A percentile compares a stretch with the other conserved stretches of the same genome.
Evolutionary conservation across 2,329 filamentous ascomycete genomes (phyloP).

Genomic region (Diplodia corticola): DNA sequence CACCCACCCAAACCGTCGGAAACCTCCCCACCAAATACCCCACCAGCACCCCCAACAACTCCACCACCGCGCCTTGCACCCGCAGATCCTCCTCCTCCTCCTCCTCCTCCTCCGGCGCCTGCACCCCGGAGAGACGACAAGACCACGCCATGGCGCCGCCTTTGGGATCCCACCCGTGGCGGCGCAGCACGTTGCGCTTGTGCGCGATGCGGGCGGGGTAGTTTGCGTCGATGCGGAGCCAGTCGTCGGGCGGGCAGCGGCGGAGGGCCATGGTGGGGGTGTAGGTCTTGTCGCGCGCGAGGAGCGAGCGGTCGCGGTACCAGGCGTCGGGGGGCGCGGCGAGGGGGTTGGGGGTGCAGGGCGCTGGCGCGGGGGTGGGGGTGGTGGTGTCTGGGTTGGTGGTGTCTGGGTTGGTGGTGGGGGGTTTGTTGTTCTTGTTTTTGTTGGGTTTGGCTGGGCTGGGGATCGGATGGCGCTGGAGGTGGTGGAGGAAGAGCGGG

Average conservation of each 20-base stretch:
- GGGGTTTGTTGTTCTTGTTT: not conserved
- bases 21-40: conserved; percentile 12
- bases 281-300: not conserved
- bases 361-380: not conserved
- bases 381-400: not conserved
- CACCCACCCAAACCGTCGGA: not conserved
- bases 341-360: not conserved
- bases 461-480: not conserved
- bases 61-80: not conserved
- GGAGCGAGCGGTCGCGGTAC: conserved; percentile 6
- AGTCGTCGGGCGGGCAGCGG: not conserved
- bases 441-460: not conserved
- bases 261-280: conserved; percentile 13
- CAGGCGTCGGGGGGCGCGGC: not conserved
- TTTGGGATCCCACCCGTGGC: not conserved
- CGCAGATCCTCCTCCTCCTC: no score
- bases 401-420: not conserved
- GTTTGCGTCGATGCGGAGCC: conserved; percentile 18
- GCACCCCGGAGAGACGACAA: no score
- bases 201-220: conserved; percentile 9
- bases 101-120: no score
- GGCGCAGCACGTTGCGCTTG: not conserved
- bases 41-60: not conserved
- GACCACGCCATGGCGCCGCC: conserved; percentile 12
- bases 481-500: not conserved